Base-by-base conservation (phyloP, 2,329 filamentous ascomycete species). In the Aureobasidium uvarum region DNA sequence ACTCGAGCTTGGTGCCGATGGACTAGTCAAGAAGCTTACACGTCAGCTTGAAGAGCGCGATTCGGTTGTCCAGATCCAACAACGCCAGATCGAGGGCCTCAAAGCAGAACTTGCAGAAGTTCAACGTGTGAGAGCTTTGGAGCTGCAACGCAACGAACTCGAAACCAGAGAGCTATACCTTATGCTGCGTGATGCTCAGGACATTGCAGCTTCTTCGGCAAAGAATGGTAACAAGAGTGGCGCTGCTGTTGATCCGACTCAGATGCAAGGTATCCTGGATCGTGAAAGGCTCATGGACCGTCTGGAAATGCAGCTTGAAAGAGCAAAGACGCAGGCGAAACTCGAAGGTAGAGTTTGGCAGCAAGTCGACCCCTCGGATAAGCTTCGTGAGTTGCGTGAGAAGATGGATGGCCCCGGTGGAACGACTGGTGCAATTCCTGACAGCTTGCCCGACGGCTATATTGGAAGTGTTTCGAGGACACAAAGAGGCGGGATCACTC, bases 241-340 rank as follows among this genome's bases (percentile, higher is more conserved):
- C 64, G 78, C 87, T 56, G 84, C 86, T 46, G 85, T 84, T 25
- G 89, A 95, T 74, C 86, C 91, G 28, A 81, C 86, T 36, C 89
- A 89, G 64, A 92, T 94, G 89, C 87, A 92, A 75, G 95, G 95
- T 68, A 98, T 99, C 68, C 82, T 99, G 69, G 93, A 98, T 75
- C 89, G 95, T 31, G 91, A 97, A 73, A 88, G 85, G 73, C 87
- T 99, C 70, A 96, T 99, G 90, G 91, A 92, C 74, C 89, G 93
- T 62, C 84, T 99, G 66, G 93, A 96, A 77, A 96, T 91, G 82
- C 95, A 98, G 78, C 86, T 99, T 48, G 94, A 98, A 80, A 85
- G 95, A 69, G 94, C 96, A 69, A 98, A 98, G 84, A 98, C 95
- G 0, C 93, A 98, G 75, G 96, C 92, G 78, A 97, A 97, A 78